phyloP scores from a whole-genome alignment of 164 flowering plant species.

The Berberis thunbergii region DNA sequence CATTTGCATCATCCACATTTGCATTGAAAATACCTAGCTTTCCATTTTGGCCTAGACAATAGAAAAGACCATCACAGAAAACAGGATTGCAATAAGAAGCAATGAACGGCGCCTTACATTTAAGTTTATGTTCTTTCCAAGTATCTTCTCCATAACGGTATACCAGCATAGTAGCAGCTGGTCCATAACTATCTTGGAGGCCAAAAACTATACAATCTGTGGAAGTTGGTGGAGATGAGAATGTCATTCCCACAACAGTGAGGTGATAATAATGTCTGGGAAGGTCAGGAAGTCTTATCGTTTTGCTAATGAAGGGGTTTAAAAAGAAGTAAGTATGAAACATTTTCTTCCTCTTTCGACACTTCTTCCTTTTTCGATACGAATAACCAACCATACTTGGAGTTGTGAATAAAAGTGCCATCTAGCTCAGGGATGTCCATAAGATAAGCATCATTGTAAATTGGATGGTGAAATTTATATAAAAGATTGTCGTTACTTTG shows the following conservation, averaged over 20 bases:
- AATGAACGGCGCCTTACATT: not conserved
- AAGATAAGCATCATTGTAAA: not conserved
- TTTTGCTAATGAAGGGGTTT: constrained; percentile 1
- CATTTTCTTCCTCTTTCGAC: not conserved
- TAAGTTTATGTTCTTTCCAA: not conserved
- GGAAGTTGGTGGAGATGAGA: constrained; percentile 7
- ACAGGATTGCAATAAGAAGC: not conserved
- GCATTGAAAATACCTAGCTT: constrained; percentile 4
- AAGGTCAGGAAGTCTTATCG: constrained; percentile 1
- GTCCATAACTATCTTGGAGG: not conserved
- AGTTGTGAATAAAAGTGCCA: not conserved
- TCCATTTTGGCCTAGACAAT: not conserved
- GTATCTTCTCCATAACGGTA: not conserved
- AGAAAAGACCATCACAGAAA: constrained; percentile 4
- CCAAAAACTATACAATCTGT: constrained; percentile 1
- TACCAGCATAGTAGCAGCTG: not conserved
- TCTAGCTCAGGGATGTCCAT: not conserved
- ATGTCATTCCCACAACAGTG: not conserved
- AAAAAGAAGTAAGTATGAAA: not conserved
- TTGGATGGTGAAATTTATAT: not conserved
- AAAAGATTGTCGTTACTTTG: not conserved
- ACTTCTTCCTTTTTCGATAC: not conserved
- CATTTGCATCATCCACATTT: not conserved
- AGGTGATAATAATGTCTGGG: not conserved
- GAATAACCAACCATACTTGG: constrained; percentile 2